These are phyloP conservation scores for Geosmithia morbida DNA, from an alignment of 2,329 filamentous ascomycete species.

Conservation along the genomic window DNA sequence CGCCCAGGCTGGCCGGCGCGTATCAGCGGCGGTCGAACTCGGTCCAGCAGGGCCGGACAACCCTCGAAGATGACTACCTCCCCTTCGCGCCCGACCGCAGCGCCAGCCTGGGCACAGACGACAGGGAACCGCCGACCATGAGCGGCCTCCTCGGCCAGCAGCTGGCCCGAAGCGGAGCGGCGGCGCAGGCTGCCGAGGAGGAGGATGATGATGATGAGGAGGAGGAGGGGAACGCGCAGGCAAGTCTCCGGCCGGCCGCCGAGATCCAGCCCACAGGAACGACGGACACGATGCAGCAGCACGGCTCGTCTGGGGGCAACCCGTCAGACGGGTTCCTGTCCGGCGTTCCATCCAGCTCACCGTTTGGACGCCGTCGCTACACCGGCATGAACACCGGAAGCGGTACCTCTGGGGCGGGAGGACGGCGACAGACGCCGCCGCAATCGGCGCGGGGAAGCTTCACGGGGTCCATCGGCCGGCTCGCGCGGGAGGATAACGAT, in stretches of 20 bases:
- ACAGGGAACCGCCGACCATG: conserved; percentile 49
- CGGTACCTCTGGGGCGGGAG: not conserved
- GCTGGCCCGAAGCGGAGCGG: conserved; percentile 3
- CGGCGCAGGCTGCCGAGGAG: not conserved
- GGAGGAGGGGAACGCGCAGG: conserved; percentile 3
- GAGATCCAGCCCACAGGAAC: conserved; percentile 23
- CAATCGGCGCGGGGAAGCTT: conserved; percentile 31
- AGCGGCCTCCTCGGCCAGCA: conserved; percentile 41
- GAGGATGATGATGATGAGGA: conserved; percentile 13
- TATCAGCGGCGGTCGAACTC: conserved; percentile 53
- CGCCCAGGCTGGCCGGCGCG: conserved; percentile 40
- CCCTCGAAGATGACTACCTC: conserved; percentile 44
- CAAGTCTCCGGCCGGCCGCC: conserved; percentile 23
- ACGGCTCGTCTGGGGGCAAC: conserved; percentile 27
- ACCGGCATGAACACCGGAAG: conserved; percentile 19
- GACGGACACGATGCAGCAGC: conserved; percentile 22
- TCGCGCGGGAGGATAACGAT: conserved; percentile 26
- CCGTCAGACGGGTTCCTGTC: conserved; percentile 29
- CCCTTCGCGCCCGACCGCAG: conserved; percentile 49
- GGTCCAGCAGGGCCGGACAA: conserved; percentile 43
- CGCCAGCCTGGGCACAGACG: conserved; percentile 52
- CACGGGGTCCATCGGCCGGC: conserved; percentile 21
- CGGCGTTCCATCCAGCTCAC: conserved; percentile 23
- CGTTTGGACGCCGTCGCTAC: conserved; percentile 31
- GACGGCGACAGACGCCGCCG: conserved; percentile 23